Evolutionary conservation across 768 basidiomycete genomes (phyloP).

Genomic region (Pleurotus platypus): DNA sequence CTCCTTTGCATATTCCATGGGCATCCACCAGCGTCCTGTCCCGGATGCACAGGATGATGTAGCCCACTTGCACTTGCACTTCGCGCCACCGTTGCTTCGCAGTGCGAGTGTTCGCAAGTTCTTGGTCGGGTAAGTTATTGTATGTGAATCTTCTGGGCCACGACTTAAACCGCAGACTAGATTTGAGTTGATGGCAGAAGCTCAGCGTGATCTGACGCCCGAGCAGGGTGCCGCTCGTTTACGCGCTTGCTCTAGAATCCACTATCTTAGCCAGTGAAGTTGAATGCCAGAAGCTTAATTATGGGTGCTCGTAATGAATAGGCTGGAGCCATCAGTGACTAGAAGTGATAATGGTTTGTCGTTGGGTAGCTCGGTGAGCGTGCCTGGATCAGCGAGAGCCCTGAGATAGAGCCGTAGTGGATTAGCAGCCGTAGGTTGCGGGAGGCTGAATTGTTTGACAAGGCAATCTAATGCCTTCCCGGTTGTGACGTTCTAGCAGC

Average conservation of each 20-base stretch:
- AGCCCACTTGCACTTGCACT: slow-evolving; percentile 85
- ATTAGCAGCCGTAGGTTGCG: background rate
- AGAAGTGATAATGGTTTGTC: background rate
- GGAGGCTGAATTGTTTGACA: background rate
- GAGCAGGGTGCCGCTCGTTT: slow-evolving; percentile 79
- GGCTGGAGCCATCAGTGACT: background rate
- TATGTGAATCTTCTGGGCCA: background rate
- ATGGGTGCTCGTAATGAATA: no score
- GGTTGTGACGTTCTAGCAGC: background rate
- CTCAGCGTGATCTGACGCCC: slow-evolving; percentile 85
- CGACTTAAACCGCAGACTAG: slow-evolving; percentile 29
- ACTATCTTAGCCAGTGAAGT: background rate
- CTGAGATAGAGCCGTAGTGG: background rate
- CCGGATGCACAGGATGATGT: slow-evolving; percentile 47
- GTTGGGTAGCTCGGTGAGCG: background rate
- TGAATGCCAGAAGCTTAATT: no score
- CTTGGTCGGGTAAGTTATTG: slow-evolving; percentile 69
- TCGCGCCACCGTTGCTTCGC: slow-evolving; percentile 79
- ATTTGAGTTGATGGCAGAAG: slow-evolving; percentile 88
- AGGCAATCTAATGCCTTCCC: slow-evolving; percentile 4
- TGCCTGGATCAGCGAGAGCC: background rate
- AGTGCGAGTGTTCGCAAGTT: slow-evolving; percentile 86
- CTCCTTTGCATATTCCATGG: slow-evolving; percentile 94
- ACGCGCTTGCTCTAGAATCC: slow-evolving; percentile 31
- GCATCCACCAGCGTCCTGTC: slow-evolving; percentile 81